Evolutionary conservation across 805 yeast species (phyloP), one percentile per base, ranked within the genome.

Genomic region (Yamadazyma kitorensis): DNA sequence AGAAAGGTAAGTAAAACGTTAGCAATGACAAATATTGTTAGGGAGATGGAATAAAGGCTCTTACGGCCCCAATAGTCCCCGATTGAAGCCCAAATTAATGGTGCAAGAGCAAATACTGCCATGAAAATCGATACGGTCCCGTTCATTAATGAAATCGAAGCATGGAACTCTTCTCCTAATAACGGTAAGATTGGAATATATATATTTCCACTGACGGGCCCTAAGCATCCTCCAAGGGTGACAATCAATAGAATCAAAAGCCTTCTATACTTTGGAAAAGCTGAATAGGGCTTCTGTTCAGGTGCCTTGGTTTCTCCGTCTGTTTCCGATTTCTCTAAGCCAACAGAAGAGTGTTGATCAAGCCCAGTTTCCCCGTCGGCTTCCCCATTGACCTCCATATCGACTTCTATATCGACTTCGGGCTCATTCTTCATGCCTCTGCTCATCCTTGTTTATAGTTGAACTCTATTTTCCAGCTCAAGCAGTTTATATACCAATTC

Each of bases 111-210:
- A 50, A 76, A 73, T 0, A 73, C 64, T 2, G 62, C 70, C 81
- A 76, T 76, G 41, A 75, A 76, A 0, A 71, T 75, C 1, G 80
- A 72, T 0, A 76, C 78, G 0, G 82, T 74, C 3, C 76, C 77
- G 51, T 76, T 73, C 23, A 76, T 70, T 0, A 64, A 49, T 0
- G 76, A 57, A 2, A 62, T 51, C 3, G 72, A 64, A 1, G 63
- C 64, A 7, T 57, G 24, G 37, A 72, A 74, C 0, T 58, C 67
- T 2, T 51, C 45, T 41, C 68, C 63, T 16, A 74, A 47, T 6
- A 64, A 52, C 2, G 78, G 79, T 6, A 76, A 43, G 2, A 78
- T 59, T 4, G 82, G 81, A 21, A 76, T 71, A 44, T 75, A 76
- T 16, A 76, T 73, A 40, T 76, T 76, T 3, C 80, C 81, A 7